These are phyloP conservation scores for Papilionanthe hybrid DNA, from an alignment of 116 monocot genomes.

Conservation along the genomic window DNA sequence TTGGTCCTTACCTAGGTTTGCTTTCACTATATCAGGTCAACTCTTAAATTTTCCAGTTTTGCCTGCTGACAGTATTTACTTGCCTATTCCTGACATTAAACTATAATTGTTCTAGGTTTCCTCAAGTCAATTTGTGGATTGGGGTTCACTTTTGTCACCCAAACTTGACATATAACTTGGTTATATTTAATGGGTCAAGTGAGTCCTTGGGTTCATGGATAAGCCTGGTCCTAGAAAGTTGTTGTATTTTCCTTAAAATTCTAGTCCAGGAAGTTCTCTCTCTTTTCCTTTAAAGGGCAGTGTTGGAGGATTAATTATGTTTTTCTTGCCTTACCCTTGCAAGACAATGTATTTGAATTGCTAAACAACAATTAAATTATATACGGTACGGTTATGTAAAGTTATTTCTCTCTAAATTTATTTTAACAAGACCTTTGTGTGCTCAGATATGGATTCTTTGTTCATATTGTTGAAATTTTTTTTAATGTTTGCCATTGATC, in stretches of 20 bases:
- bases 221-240: not conserved
- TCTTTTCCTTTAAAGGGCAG: not conserved
- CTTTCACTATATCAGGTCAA: not conserved
- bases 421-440: not conserved
- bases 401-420: not conserved
- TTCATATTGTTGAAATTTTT: not conserved
- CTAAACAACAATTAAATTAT: not conserved
- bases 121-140: not conserved
- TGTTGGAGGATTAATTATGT: not conserved
- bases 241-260: not conserved
- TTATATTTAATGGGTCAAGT: not conserved
- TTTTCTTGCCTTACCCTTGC: not conserved
- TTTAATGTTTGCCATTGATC: not conserved
- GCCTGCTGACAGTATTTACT: not conserved
- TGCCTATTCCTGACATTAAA: not conserved
- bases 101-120: not conserved
- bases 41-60: not conserved
- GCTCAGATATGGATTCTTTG: not conserved
- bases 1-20: not conserved
- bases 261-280: not conserved
- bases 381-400: not conserved
- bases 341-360: not conserved
- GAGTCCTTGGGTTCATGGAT: not conserved
- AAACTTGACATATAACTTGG: not conserved
- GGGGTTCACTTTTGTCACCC: not conserved